These are phyloP conservation scores for Ricinus communis DNA, from an alignment of 345 rosid genomes.

Conservation along the genomic window DNA sequence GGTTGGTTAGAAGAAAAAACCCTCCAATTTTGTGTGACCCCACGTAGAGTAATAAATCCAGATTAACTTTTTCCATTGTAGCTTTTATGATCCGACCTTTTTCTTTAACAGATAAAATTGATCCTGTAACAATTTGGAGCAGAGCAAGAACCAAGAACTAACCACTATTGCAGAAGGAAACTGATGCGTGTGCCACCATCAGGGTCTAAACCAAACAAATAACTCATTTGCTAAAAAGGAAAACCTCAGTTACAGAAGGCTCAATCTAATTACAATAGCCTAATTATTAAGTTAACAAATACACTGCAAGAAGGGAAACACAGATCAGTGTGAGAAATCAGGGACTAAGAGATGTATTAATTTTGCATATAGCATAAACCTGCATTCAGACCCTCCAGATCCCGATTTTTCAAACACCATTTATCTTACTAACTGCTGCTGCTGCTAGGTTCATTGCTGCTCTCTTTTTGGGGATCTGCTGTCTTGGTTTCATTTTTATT, in stretches of 20 bases:
- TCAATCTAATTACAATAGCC: not conserved
- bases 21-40: no score
- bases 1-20: no score
- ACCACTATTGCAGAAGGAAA: not conserved
- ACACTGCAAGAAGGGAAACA: not conserved
- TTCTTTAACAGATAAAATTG: no score
- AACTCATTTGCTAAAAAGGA: no score
- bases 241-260: not conserved
- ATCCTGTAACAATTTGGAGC: no score
- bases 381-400: not conserved
- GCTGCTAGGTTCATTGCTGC: slow-evolving; percentile 17
- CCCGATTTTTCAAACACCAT: not conserved
- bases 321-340: not conserved
- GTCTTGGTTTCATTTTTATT: slow-evolving; percentile 5
- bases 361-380: not conserved
- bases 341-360: not conserved
- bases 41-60: no score
- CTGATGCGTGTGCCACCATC: no score
- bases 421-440: slow-evolving; percentile 16
- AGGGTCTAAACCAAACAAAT: no score
- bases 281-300: not conserved
- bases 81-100: no score
- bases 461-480: slow-evolving; percentile 15
- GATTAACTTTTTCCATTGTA: no score
- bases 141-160: not conserved